These are phyloP conservation scores for Micractinium sp. DNA, from an alignment of 139 green algal genomes.

Conservation along the genomic window DNA sequence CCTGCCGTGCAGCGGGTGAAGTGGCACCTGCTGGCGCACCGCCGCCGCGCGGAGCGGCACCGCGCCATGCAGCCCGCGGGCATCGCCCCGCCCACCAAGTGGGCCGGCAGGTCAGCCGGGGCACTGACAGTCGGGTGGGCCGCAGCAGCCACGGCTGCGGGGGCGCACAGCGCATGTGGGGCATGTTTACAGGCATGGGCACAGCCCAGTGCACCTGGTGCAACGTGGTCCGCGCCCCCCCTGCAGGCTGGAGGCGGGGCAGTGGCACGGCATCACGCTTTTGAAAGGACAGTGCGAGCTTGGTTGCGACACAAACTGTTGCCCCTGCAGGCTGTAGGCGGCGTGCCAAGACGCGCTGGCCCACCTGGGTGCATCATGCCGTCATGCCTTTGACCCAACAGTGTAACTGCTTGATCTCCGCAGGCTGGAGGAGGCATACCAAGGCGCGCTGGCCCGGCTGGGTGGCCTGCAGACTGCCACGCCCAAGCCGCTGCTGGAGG, in stretches of 20 bases:
- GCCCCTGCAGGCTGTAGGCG: too few species aligned
- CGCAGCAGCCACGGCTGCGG: neutral
- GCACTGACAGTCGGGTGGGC: neutral
- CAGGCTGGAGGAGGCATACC: neutral
- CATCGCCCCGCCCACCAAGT: slow-evolving; percentile 6
- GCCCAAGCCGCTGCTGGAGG: neutral
- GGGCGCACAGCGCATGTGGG: too few species aligned
- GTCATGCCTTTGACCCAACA: too few species aligned
- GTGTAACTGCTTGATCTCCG: too few species aligned
- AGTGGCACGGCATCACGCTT: too few species aligned
- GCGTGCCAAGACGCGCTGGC: too few species aligned
- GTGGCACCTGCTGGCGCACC: neutral
- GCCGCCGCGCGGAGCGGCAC: neutral
- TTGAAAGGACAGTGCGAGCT: too few species aligned
- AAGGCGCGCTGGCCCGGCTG: neutral
- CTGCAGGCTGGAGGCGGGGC: neutral
- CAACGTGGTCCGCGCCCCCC: too few species aligned
- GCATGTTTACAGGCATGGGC: too few species aligned
- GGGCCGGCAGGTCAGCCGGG: neutral
- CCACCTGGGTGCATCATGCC: too few species aligned
- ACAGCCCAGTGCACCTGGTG: too few species aligned
- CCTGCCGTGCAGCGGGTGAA: neutral
- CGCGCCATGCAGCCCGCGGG: neutral
- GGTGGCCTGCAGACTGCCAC: neutral
- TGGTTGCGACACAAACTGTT: too few species aligned